phyloP scores from a whole-genome alignment of 2,329 filamentous ascomycete genomes.

The Neopestalotiopsis clavispora region DNA sequence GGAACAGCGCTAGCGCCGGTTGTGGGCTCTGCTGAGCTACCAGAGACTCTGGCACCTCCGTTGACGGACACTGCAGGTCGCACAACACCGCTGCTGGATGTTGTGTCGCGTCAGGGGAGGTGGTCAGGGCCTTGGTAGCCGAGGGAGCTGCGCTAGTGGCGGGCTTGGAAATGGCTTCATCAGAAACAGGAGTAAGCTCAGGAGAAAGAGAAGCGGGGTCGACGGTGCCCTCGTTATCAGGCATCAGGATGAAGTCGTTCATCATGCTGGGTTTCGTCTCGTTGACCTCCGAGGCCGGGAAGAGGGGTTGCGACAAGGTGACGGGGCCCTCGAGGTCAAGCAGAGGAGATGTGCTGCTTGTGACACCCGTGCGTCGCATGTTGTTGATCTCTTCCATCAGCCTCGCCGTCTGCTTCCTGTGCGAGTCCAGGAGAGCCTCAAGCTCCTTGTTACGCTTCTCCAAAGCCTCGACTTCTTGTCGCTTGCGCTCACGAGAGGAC shows the following conservation, averaged over 20 bases:
- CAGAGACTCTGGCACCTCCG: constrained; percentile 58
- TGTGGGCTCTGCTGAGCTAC: constrained; percentile 46
- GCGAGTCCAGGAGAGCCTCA: constrained; percentile 64
- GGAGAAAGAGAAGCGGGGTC: constrained; percentile 68
- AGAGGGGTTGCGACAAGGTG: constrained; percentile 64
- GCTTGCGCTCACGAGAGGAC: constrained; percentile 93
- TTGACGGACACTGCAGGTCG: constrained; percentile 99
- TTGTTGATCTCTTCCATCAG: constrained; percentile 56
- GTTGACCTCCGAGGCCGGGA: constrained; percentile 43
- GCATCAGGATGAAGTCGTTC: constrained; percentile 49
- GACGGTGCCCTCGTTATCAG: constrained; percentile 54
- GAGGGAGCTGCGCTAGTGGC: constrained; percentile 27
- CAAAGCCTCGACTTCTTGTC: constrained; percentile 84
- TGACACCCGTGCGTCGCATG: constrained; percentile 49
- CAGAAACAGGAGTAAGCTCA: constrained; percentile 56
- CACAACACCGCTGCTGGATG: constrained; percentile 99
- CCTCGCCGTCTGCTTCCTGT: constrained; percentile 57
- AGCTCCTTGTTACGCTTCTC: constrained; percentile 77
- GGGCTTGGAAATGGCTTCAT: constrained; percentile 41
- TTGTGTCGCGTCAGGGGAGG: constrained; percentile 94
- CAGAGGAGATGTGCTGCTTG: constrained; percentile 45
- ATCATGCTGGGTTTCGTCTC: constrained; percentile 41
- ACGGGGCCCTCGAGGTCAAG: constrained; percentile 52
- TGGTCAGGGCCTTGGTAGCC: constrained; percentile 34
- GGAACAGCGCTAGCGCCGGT: constrained; percentile 48